Evolutionary conservation across 1,284 basidiomycete species (phyloP).

Genomic region (Tilletia horrida): DNA sequence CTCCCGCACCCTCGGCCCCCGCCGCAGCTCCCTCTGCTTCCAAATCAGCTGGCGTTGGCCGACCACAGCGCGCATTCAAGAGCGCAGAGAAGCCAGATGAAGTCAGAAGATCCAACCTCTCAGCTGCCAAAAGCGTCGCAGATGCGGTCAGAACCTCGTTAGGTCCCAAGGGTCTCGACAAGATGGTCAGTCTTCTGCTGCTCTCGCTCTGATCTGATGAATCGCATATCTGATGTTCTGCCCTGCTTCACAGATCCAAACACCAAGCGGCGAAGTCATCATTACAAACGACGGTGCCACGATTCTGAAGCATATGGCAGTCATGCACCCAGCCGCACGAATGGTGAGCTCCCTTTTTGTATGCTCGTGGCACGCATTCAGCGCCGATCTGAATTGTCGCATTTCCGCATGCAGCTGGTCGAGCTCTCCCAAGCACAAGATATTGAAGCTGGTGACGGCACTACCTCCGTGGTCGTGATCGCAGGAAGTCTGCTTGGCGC

Average conservation of each 20-base stretch:
- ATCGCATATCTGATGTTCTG: background rate
- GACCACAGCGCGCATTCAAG: slow-evolving; percentile 48
- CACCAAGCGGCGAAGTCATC: slow-evolving; percentile 89
- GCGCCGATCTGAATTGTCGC: too few species aligned
- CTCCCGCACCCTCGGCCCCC: slow-evolving; percentile 2
- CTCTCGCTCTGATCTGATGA: background rate
- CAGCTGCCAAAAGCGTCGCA: slow-evolving; percentile 72
- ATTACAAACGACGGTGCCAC: slow-evolving; percentile 99
- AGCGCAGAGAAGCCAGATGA: slow-evolving; percentile 55
- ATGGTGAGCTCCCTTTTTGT: slow-evolving; percentile 66
- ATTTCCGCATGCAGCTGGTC: slow-evolving; percentile 58
- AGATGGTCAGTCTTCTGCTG: slow-evolving; percentile 66
- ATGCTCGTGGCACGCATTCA: too few species aligned
- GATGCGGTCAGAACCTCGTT: slow-evolving; percentile 95
- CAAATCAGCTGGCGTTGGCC: slow-evolving; percentile 11
- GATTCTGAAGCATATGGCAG: slow-evolving; percentile 94
- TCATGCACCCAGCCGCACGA: slow-evolving; percentile 94
- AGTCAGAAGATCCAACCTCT: slow-evolving; percentile 51
- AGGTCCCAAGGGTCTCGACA: slow-evolving; percentile 98
- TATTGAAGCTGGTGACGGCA: slow-evolving; percentile 97
- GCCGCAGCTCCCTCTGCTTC: background rate
- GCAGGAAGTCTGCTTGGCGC: slow-evolving; percentile 89
- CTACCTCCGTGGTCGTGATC: slow-evolving; percentile 95
- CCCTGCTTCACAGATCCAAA: slow-evolving; percentile 68
- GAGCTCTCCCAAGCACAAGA: slow-evolving; percentile 98